Base-by-base conservation (phyloP, 768 basidiomycete species). In the Sporobolomyces phaffii region DNA sequence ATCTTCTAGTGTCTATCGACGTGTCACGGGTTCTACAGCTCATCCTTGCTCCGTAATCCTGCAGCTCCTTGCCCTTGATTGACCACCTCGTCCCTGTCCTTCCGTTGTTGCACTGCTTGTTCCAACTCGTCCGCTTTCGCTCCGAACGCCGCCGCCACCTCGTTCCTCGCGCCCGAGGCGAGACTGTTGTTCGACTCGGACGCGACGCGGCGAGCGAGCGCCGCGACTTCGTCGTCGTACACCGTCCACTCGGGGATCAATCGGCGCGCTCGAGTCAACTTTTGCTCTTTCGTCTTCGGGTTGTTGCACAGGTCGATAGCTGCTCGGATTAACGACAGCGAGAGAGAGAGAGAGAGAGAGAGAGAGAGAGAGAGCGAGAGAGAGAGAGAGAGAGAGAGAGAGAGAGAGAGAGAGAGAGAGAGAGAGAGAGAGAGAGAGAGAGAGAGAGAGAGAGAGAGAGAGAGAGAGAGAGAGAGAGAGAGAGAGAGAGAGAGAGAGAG, bases 221-320 rank as follows among this genome's bases (percentile, higher is more conserved):
- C 82, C 2, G 93, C 87, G 57, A 98, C 92, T 78, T 99, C 92
- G 8, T 80, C 75, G 77, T 99, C 94, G 75, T 97, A 98, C 53
- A 84, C 84, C 69, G 94, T 91, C 96, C 96, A 99, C 76, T 98
- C 96, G 0, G 96, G 94, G 58, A 98, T 96, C 73, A 91, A 86
- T 41, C 93, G 84, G 22, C 67, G 68, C 5, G 96, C 96, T 28
- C 96, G 85, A 5, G 86, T 84, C 8, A 98, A 82, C 77, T 98
- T 99, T 8, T 93, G 93, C 76, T 98, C 96, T 86, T 98, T 96
- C 89, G 80, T 76, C 60, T 34, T 60, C 7, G 70, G 66, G 41
- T 70, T 73, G 74, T 63, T 67, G 77, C 94, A 98, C 7, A 98
- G 83, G 75, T 98, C 94, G 67, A 98, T 94, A 10, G 89, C 90